phyloP scores from a whole-genome alignment of 352 stramenopile species.

The Phytophthora pistaciae region DNA sequence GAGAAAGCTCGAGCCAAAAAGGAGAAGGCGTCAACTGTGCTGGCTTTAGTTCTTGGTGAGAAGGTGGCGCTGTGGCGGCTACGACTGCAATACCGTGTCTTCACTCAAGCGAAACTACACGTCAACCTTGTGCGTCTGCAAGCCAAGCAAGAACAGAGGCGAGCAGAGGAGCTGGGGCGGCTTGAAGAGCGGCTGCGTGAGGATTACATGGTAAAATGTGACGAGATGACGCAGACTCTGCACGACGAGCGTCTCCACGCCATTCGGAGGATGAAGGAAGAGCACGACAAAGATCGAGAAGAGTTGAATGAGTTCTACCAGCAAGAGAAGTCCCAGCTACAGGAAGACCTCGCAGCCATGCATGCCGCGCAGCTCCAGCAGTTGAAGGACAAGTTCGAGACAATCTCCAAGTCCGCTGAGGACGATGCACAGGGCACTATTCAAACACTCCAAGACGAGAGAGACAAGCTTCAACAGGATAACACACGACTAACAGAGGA shows the following conservation, averaged over 20 bases:
- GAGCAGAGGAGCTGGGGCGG: conserved; percentile 32
- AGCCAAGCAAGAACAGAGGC: conserved; percentile 12
- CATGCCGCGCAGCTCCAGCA: conserved; percentile 41
- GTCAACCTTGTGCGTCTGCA: conserved; percentile 1
- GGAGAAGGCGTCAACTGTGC: conserved; percentile 33
- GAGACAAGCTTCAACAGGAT: conserved; percentile 18
- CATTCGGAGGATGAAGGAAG: conserved; percentile 52
- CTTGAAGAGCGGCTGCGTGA: conserved; percentile 56
- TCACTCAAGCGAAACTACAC: conserved; percentile 22
- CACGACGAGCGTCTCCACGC: conserved; percentile 56
- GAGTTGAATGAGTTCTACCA: conserved; percentile 63
- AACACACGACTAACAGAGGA: conserved; percentile 17
- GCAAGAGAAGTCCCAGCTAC: conserved; percentile 64
- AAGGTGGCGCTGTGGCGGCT: conserved; percentile 28
- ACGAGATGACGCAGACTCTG: conserved; percentile 63
- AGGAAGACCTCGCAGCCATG: conserved; percentile 52
- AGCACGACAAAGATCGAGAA: conserved; percentile 57
- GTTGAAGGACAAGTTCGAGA: conserved; percentile 27
- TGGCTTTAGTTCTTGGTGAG: conserved; percentile 37
- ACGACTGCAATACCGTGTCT: conserved; percentile 34
- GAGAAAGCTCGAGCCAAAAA: conserved; percentile 42
- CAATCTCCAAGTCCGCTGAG: conserved; percentile 19
- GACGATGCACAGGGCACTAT: conserved; percentile 12
- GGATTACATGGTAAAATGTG: conserved; percentile 67
- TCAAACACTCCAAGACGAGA: conserved; percentile 9